Conservation (phyloP, 2,329 filamentous ascomycete species). For the Cyphellophora attinorum region DNA sequence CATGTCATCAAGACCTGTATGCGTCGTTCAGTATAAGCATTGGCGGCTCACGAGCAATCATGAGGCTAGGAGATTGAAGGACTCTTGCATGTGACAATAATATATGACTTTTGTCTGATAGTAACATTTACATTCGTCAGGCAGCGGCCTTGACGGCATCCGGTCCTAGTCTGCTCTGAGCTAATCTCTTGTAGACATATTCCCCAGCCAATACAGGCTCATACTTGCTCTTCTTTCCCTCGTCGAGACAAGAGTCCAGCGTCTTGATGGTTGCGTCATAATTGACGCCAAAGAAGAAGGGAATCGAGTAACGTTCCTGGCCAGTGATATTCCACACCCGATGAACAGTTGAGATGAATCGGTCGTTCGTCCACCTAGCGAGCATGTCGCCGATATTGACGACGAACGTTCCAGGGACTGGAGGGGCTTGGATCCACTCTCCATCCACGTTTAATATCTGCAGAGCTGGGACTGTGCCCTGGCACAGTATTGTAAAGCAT, state of each 20-base stretch:
- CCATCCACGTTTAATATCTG: slow-evolving; percentile 36
- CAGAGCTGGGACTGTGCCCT: slow-evolving; percentile 32
- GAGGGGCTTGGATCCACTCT: slow-evolving; percentile 34
- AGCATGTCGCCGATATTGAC: slow-evolving; percentile 39
- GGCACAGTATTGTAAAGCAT: slow-evolving; percentile 39
- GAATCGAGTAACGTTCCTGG: slow-evolving; percentile 29
- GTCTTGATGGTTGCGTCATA: slow-evolving; percentile 17
- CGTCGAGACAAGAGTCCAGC: neutral
- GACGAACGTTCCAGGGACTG: slow-evolving; percentile 33
- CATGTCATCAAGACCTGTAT: too few species aligned
- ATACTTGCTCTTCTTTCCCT: slow-evolving; percentile 76
- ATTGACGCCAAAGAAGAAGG: slow-evolving; percentile 28
- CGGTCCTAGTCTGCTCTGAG: slow-evolving; percentile 3
- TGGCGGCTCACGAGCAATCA: too few species aligned
- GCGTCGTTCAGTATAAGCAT: too few species aligned
- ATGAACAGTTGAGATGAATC: slow-evolving; percentile 35
- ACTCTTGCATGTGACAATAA: too few species aligned
- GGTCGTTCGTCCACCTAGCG: slow-evolving; percentile 33
- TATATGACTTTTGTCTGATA: too few species aligned
- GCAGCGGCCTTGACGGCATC: neutral
- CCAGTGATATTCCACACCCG: slow-evolving; percentile 29
- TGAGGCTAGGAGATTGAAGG: too few species aligned
- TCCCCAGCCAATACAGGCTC: slow-evolving; percentile 66
- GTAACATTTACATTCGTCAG: too few species aligned
- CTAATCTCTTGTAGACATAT: slow-evolving; percentile 67